These are phyloP conservation scores for Cenchrus purpureus DNA, from an alignment of 176 grass and related monocot genomes.

Conservation along the genomic window DNA sequence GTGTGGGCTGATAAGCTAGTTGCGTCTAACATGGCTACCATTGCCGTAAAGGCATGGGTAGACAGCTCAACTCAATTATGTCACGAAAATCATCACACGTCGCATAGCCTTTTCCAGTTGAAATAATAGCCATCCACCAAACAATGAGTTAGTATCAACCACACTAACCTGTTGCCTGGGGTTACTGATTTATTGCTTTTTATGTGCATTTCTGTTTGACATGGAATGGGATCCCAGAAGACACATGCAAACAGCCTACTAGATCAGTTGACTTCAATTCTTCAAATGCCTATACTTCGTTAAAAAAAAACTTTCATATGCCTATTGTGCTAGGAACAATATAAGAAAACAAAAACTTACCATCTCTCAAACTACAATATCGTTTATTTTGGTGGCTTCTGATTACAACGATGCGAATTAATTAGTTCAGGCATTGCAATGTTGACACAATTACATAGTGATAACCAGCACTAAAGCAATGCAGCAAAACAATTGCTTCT, in stretches of 20 bases:
- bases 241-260: neutral
- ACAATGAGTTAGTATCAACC: neutral
- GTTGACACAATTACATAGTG: neutral
- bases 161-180: neutral
- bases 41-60: constrained; percentile 23
- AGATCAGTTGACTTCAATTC: neutral
- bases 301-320: neutral
- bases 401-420: neutral
- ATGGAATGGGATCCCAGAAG: neutral
- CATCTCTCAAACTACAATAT: neutral
- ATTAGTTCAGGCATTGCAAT: neutral
- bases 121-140: neutral
- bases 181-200: neutral
- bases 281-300: neutral
- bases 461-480: neutral
- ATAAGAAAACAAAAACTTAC: neutral
- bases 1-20: constrained; percentile 12
- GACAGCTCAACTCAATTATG: constrained; percentile 13
- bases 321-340: constrained; percentile 4
- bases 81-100: constrained; percentile 13
- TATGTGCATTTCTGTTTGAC: neutral
- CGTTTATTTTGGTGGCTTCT: neutral
- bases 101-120: neutral
- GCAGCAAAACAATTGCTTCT: neutral
- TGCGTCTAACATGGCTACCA: constrained; percentile 15